Percentiles rank a stretch among this genome's conserved stretches.
Evolutionary conservation across 108 stramenopile genomes (phyloP).

Genomic region (Schizochytrium sp.): DNA sequence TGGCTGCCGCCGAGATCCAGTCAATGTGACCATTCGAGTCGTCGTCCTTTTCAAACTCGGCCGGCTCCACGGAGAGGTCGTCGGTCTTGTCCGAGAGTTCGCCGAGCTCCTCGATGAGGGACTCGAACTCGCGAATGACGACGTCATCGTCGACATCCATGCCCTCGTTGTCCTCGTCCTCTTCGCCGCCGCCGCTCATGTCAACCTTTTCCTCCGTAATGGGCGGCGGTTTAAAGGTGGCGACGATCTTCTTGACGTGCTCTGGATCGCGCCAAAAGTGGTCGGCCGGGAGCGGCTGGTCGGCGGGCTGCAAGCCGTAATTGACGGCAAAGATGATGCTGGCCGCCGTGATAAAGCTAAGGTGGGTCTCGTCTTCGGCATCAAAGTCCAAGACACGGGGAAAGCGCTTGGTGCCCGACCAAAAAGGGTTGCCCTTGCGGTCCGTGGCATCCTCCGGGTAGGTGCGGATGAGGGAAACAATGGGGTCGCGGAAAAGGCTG

Average conservation of each 20-base stretch:
- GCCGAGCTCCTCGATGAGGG: constrained; percentile 18
- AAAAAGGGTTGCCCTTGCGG: constrained; percentile 41
- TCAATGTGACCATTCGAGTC: constrained; percentile 52
- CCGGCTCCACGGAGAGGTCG: constrained; percentile 28
- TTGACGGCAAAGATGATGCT: constrained; percentile 47
- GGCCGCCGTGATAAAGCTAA: constrained; percentile 37
- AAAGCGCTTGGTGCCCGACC: constrained; percentile 56
- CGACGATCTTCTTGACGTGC: not conserved
- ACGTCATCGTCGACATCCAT: not conserved
- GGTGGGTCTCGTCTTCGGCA: constrained; percentile 29
- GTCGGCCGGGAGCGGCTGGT: not conserved
- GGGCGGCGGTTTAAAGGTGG: not conserved
- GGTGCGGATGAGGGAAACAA: constrained; percentile 41
- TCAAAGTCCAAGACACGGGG: constrained; percentile 26
- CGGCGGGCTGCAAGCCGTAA: constrained; percentile 30
- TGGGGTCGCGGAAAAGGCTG: constrained; percentile 37
- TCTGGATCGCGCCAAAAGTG: constrained; percentile 10
- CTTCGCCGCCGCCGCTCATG: constrained; percentile 18
- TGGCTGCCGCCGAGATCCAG: constrained; percentile 48
- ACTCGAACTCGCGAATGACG: not conserved
- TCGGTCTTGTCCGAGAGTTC: not conserved
- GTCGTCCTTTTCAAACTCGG: constrained; percentile 56
- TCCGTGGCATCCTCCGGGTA: constrained; percentile 48
- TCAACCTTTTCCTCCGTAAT: constrained; percentile 14
- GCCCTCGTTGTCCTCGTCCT: not conserved